phyloP scores from a whole-genome alignment of 208 protist genomes.

The Leishmania braziliensis region DNA sequence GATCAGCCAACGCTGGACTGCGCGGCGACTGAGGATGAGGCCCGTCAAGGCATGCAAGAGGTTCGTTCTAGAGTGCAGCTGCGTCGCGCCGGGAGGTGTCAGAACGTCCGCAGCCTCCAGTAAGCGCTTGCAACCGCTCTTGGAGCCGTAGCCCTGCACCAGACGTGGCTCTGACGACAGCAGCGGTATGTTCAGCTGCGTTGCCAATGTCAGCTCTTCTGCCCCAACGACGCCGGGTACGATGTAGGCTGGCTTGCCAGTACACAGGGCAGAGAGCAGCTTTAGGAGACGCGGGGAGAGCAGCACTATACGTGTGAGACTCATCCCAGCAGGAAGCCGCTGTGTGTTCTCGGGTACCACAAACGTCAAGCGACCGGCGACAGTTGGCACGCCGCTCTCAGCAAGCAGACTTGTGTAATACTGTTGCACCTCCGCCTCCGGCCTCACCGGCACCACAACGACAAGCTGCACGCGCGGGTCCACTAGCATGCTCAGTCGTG shows the following conservation, averaged over 20 bases:
- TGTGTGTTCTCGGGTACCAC: conserved; percentile 82
- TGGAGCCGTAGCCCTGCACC: conserved; percentile 83
- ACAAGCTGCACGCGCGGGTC: conserved; percentile 87
- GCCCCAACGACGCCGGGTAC: conserved; percentile 84
- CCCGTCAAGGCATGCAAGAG: conserved; percentile 61
- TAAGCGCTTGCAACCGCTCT: conserved; percentile 76
- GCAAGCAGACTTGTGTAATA: conserved; percentile 85
- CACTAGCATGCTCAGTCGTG: conserved; percentile 70
- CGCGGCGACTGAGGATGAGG: conserved; percentile 75
- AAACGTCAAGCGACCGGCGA: conserved; percentile 63
- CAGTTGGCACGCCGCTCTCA: conserved; percentile 61
- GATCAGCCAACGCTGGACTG: conserved; percentile 82
- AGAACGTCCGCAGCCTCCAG: conserved; percentile 79
- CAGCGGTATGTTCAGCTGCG: conserved; percentile 85
- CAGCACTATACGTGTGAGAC: conserved; percentile 75
- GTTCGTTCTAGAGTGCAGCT: conserved; percentile 60
- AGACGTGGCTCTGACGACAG: conserved; percentile 77
- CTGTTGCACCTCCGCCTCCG: conserved; percentile 73
- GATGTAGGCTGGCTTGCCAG: conserved; percentile 72
- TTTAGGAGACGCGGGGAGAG: conserved; percentile 84
- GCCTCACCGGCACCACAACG: conserved; percentile 73
- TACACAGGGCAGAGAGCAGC: conserved; percentile 66
- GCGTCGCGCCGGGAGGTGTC: conserved; percentile 60
- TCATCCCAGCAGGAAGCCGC: conserved; percentile 68
- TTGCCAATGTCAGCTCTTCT: conserved; percentile 86